These are phyloP conservation scores for Lodderomyces oxycetoniae DNA, from an alignment of 1,139 yeast genomes.

Conservation along the genomic window DNA sequence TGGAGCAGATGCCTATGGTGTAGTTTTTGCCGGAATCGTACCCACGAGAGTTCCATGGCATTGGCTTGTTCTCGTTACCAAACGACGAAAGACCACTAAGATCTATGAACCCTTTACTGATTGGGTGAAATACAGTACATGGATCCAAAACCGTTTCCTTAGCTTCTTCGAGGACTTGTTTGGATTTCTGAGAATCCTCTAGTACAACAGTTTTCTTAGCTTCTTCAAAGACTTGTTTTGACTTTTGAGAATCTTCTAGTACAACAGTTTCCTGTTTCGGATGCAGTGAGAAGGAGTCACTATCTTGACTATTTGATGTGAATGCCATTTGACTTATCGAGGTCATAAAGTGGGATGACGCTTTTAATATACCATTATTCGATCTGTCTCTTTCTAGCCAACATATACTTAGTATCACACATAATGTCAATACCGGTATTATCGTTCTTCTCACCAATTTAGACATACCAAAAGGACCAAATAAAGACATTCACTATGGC, in stretches of 20 bases:
- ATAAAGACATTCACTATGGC: too few species aligned
- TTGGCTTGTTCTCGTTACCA: conserved; percentile 38
- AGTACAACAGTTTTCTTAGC: too few species aligned
- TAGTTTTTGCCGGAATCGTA: conserved; percentile 69
- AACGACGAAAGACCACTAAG: conserved; percentile 46
- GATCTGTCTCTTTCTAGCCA: conserved; percentile 9
- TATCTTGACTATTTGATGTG: conserved; percentile 5
- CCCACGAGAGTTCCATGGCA: conserved; percentile 67
- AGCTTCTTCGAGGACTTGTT: conserved; percentile 4
- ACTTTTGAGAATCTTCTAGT: not conserved
- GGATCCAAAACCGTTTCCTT: conserved; percentile 30
- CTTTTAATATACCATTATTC: conserved; percentile 9
- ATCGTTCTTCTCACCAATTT: conserved; percentile 12
- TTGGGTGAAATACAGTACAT: conserved; percentile 53
- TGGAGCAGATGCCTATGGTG: conserved; percentile 75
- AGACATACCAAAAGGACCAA: too few species aligned
- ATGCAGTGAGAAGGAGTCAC: too few species aligned
- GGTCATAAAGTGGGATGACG: conserved; percentile 19
- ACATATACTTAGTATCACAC: conserved; percentile 8
- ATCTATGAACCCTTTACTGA: conserved; percentile 52
- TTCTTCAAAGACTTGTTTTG: too few species aligned
- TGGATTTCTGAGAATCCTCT: not conserved
- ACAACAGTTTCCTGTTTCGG: not conserved
- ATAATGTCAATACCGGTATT: conserved; percentile 9
- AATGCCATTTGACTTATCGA: conserved; percentile 18